A percentile compares a stretch with the other conserved stretches of the same genome.
These are phyloP conservation scores for Myriangium duriaei DNA, from an alignment of 2,329 filamentous ascomycete species.

Conservation along the genomic window DNA sequence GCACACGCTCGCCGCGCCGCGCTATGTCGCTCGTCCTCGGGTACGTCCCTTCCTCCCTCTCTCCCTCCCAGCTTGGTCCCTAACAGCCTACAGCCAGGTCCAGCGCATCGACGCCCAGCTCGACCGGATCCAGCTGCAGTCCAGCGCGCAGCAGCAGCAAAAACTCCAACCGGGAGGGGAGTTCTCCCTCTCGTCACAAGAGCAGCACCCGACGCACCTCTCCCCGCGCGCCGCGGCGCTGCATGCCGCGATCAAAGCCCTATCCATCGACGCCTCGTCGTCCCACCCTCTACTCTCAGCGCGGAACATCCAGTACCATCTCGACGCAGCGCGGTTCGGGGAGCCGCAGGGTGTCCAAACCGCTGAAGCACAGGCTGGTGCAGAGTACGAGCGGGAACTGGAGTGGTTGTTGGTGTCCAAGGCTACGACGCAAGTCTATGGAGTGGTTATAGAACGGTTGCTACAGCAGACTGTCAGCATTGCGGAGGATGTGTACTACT, in stretches of 20 bases:
- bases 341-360: slow-evolving; percentile 1
- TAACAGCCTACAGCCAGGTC: slow-evolving; percentile 38
- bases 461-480: slow-evolving; percentile 73
- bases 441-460: slow-evolving; percentile 61
- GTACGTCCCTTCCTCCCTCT: slow-evolving; percentile 5
- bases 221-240: slow-evolving; percentile 20
- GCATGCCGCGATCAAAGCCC: slow-evolving; percentile 15
- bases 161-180: slow-evolving; percentile 10
- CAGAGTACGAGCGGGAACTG: slow-evolving; percentile 58
- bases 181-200: slow-evolving; percentile 5
- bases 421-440: slow-evolving; percentile 82
- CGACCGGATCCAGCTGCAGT: slow-evolving; percentile 42
- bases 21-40: slow-evolving; percentile 26
- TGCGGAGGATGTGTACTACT: slow-evolving; percentile 85
- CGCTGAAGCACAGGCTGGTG: slow-evolving; percentile 12
- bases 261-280: slow-evolving; percentile 10
- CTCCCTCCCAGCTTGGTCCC: neutral
- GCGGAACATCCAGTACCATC: slow-evolving; percentile 9
- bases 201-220: slow-evolving; percentile 10
- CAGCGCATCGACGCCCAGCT: slow-evolving; percentile 45
- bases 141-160: slow-evolving; percentile 14
- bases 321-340: slow-evolving; percentile 7
- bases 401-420: slow-evolving; percentile 89
- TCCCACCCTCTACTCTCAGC: slow-evolving; percentile 10
- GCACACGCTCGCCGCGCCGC: too few relatives aligned